Evolutionary conservation across 2,329 filamentous ascomycete species (phyloP).

Genomic region (Trichophyton mentagrophytes): DNA sequence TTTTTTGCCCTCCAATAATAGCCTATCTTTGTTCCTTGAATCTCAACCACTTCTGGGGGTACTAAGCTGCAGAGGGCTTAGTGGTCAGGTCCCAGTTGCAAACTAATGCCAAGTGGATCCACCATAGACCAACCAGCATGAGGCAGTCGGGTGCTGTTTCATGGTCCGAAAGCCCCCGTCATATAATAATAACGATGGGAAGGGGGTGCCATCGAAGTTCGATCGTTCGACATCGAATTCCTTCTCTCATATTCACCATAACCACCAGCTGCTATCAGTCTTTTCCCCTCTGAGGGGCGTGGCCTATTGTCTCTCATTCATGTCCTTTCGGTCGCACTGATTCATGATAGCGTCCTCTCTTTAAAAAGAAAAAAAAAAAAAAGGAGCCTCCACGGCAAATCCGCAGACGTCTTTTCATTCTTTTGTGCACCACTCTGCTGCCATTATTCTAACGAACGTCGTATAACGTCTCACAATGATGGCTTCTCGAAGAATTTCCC

Average conservation of each 20-base stretch:
- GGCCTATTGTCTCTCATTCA: constrained; percentile 2
- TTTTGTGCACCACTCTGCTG: constrained; percentile 1
- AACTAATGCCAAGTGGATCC: neutral
- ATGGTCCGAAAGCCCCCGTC: neutral
- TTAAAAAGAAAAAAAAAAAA: neutral
- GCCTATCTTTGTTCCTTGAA: neutral
- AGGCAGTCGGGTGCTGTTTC: neutral
- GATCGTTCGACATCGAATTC: neutral
- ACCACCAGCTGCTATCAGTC: constrained; percentile 1
- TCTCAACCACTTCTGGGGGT: neutral
- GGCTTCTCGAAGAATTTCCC: constrained; percentile 5
- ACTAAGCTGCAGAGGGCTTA: neutral
- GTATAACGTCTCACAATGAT: constrained; percentile 5
- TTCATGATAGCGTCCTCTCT: neutral
- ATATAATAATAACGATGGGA: neutral
- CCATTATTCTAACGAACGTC: neutral
- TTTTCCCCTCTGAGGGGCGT: neutral
- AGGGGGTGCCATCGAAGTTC: neutral
- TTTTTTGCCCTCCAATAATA: neutral
- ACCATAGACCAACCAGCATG: neutral
- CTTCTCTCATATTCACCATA: neutral
- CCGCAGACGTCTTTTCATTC: neutral
- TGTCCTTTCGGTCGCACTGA: neutral
- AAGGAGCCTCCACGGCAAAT: neutral
- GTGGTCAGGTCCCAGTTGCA: neutral